Evolutionary conservation across 116 monocot genomes (phyloP), one percentile per base, ranked within the genome.

Genomic region (Papilionanthe hybrid): DNA sequence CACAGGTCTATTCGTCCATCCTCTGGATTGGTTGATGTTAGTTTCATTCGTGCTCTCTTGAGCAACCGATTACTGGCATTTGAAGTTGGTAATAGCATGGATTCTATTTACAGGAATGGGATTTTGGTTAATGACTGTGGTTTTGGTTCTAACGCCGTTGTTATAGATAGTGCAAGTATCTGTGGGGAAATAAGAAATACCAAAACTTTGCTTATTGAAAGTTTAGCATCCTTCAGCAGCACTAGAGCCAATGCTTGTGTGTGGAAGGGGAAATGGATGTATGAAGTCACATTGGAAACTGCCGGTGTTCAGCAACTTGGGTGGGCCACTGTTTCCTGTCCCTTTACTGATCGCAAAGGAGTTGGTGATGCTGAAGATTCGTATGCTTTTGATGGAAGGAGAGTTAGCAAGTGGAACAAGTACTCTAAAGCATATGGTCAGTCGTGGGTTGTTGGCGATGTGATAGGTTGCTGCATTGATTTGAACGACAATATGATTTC

Each of bases 401-500:
- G 97, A 65, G 91, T 98, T 11, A 91, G 82, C 67, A 98, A 98
- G 55, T 98, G 97, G 97, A 98, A 94, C 78, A 93, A 87, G 57
- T 89, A 87, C 10, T 80, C 91, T 4, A 86, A 72, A 50, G 23
- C 83, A 4, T 98, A 98, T 86, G 97, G 97, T 17, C 92, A 94
- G 75, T 81, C 89, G 22, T 98, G 97, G 97, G 88, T 88, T 72
- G 86, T 90, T 60, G 97, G 97, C 5, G 97, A 98, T 91, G 93
- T 98, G 10, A 98, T 98, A 83, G 97, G 94, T 5, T 98, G 97
- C 80, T 98, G 97, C 90, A 98, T 98, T 57, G 91, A 98, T 80
- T 81, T 98, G 79, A 87, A 94, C 20, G 69, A 30, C 17, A 66
- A 86, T 55, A 77, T 85, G 67, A 93, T 98, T 73, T 92, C 91